Evolutionary conservation across 345 rosid species (phyloP), one percentile per base, ranked within the genome.

Genomic region (Salix purpurea): DNA sequence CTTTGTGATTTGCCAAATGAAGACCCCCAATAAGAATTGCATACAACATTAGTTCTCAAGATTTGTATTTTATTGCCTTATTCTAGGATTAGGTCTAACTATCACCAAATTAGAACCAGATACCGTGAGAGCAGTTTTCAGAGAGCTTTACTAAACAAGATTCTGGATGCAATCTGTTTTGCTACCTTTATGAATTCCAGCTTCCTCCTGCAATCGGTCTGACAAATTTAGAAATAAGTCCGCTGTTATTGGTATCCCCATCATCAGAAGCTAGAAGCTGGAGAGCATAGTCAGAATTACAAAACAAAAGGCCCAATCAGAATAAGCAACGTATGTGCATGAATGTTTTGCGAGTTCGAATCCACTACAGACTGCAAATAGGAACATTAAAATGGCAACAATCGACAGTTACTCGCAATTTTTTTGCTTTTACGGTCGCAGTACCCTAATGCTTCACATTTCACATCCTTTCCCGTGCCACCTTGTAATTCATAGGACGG

Each of bases 191-290:
- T 60, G 72, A 32, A 46, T 24, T 26, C 73, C 72, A 14, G 72
- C 40, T n/a, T 66, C 76, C 30, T 74, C 75, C 28, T 81, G 85
- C 78, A 78, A 71, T 64, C 50, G 83, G 6, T 86, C 77, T 1
- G 86, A 76, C 65, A 87, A 54, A 71, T 76, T 76, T 16, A 83
- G 70, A 54, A 87, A 74, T 56, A 78, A 71, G 76, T 76, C 84
- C 13, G 83, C 85, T 0, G 83, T 60, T 3, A 83, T 77, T 5
- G 85, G 83, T 42, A 87, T 61, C 15, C 85, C 88, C 2, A 84
- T 71, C 18, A 82, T 74, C 10, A 78, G 39, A 65, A 73, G 58
- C 58, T 80, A 50, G 70, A 79, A 79, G 37, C 86, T 85, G 0
- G 77, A 65, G 21, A 83, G 65, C 76, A 81, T 67, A 4, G 82